These are phyloP conservation scores for Fraxinus sp. DNA, from an alignment of 305 asterid species.

Conservation along the genomic window DNA sequence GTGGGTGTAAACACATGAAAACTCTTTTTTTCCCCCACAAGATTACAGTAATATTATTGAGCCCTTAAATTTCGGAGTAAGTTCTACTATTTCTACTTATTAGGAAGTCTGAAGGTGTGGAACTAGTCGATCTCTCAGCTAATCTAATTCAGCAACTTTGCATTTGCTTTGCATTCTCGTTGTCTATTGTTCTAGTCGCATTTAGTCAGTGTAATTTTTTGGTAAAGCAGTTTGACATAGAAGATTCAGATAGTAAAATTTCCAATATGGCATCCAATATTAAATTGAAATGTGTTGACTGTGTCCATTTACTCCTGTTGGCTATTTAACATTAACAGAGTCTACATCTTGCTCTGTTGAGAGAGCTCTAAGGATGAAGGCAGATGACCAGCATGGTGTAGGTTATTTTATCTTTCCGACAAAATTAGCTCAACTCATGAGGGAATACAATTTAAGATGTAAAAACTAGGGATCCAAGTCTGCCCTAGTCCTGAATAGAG, in stretches of 20 bases:
- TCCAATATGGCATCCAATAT: not conserved
- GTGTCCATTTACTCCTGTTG: not conserved
- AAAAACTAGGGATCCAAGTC: not conserved
- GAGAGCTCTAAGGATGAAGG: not conserved
- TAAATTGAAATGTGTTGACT: not conserved
- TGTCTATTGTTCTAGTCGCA: not conserved
- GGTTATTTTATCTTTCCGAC: not conserved
- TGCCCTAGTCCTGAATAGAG: not conserved
- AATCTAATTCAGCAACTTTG: not conserved
- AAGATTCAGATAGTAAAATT: not conserved
- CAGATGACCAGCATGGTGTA: not conserved
- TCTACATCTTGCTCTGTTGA: not conserved
- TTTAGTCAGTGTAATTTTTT: not conserved
- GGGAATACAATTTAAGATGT: not conserved
- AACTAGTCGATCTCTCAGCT: not conserved
- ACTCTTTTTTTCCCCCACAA: not conserved
- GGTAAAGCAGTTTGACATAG: slow-evolving; percentile 2
- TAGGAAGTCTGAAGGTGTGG: not conserved
- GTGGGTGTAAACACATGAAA: slow-evolving; percentile 1
- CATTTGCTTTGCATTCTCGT: not conserved
- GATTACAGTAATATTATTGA: slow-evolving; percentile 6
- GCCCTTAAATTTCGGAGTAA: not conserved
- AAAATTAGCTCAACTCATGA: not conserved
- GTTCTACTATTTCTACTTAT: not conserved
- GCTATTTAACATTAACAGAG: not conserved